Evolutionary conservation across 768 basidiomycete genomes (phyloP).

Genomic region (Multifurca ochricompacta): DNA sequence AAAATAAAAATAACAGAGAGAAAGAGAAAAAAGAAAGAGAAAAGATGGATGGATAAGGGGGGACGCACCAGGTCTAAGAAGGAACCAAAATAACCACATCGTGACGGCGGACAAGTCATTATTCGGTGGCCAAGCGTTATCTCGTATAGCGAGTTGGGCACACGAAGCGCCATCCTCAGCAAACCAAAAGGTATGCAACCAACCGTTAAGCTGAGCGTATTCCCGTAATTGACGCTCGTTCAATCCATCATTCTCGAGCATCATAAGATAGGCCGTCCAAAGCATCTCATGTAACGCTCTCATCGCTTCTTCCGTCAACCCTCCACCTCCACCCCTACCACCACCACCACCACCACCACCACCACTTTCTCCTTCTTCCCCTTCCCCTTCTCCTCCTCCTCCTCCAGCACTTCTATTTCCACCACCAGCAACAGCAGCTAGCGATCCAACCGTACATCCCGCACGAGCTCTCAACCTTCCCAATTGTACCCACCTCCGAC

Average conservation of each 20-base stretch:
- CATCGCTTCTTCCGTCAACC: slow-evolving; percentile 24
- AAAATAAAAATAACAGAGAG: not conserved
- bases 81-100: slow-evolving; percentile 77
- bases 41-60: not conserved
- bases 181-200: slow-evolving; percentile 66
- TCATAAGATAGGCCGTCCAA: slow-evolving; percentile 65
- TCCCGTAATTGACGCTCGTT: slow-evolving; percentile 65
- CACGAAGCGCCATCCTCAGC: slow-evolving; percentile 48
- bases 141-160: slow-evolving; percentile 35
- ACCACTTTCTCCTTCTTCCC: slow-evolving; percentile 22
- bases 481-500: slow-evolving; percentile 49
- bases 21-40: not conserved
- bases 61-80: slow-evolving; percentile 53
- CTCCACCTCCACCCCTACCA: not conserved
- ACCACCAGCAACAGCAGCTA: not conserved
- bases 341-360: too few species aligned
- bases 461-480: slow-evolving; percentile 44
- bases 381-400: not conserved
- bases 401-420: too few species aligned
- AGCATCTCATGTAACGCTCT: slow-evolving; percentile 40
- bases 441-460: slow-evolving; percentile 29
- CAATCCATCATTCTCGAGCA: slow-evolving; percentile 73
- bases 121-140: slow-evolving; percentile 50
- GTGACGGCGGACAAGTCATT: slow-evolving; percentile 47
- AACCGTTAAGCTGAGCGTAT: slow-evolving; percentile 52